Base-by-base conservation (phyloP, 495 filamentous ascomycete genomes). In the Tetracladium marchalianum region DNA sequence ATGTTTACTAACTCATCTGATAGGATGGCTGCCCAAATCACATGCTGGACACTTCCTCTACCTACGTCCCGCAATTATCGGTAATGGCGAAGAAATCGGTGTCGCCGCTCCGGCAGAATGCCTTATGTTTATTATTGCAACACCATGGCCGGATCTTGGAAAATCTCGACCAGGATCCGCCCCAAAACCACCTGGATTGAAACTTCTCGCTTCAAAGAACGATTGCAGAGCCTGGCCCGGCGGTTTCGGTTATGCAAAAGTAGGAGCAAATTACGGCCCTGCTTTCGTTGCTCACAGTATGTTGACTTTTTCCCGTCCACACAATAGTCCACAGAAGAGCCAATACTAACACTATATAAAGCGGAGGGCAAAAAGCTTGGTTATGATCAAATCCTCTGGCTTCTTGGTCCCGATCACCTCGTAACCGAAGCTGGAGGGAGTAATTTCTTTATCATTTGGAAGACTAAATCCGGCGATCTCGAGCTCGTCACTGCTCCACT, bases 231-330 rank as follows among this genome's bases (percentile, higher is more conserved):
- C 89, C 9, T 95, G 89, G 89, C 89, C 88, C 16, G 89, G 89
- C 39, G 89, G 89, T n/a, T 92, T 92, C 60, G 89, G 89, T 0
- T 87, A 82, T 53, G 86, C 86, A 39, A 95, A 95, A 66, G 78
- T 95, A 9, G 88, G 87, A 41, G 89, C 89, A 22, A 95, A 95
- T 68, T 94, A 95, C 61, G 89, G 88, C 0, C 89, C 89, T 9
- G 76, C 74, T 13, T 70, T 95, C 35, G 70, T 84, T 35, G 80
- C 85, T 4, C 55, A 60, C 15, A 69, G 65, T 1, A 39, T 17
- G 35, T 16, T 10, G n/a, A n/a, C n/a, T n/a, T n/a, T n/a, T n/a
- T n/a, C n/a, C n/a, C n/a, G n/a, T n/a, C 49, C 75, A 38, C 66
- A 67, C 19, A 62, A 66, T 0, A 46, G 82, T 7, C 69, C 80